Percentiles rank a stretch among this genome's conserved stretches.
Conservation (phyloP, 2,329 filamentous ascomycete species). For the Aaosphaeria arxii region DNA sequence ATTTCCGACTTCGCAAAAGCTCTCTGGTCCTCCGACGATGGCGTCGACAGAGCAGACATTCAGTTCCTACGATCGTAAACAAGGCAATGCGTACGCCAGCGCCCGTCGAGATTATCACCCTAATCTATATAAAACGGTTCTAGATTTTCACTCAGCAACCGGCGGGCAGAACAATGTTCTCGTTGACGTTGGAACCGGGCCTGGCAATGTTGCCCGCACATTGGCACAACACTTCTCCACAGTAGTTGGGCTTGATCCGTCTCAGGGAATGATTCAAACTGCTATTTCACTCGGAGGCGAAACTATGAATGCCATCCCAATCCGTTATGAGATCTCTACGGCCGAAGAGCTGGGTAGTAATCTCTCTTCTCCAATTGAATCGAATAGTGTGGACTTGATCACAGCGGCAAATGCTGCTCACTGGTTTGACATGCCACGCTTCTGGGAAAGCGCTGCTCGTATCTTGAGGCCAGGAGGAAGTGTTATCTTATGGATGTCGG, state of each 20-base stretch:
- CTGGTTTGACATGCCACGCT: conserved; percentile 56
- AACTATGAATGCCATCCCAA: conserved; percentile 24
- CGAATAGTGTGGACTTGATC: conserved; percentile 48
- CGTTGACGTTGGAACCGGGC: conserved; percentile 58
- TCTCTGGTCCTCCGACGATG: too few relatives aligned
- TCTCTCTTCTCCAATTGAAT: conserved; percentile 24
- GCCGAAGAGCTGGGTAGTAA: conserved; percentile 45
- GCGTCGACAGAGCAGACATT: conserved; percentile 44
- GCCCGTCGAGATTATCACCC: conserved; percentile 44
- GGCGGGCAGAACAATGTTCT: conserved; percentile 45
- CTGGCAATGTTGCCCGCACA: conserved; percentile 48
- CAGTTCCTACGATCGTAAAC: conserved; percentile 41
- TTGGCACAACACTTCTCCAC: conserved; percentile 47
- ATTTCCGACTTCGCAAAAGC: too few relatives aligned
- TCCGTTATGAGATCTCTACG: conserved; percentile 42
- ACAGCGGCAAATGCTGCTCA: conserved; percentile 51
- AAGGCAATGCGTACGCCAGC: conserved; percentile 46
- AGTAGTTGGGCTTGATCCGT: conserved; percentile 52
- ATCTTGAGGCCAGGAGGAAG: conserved; percentile 54
- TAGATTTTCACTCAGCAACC: conserved; percentile 46
- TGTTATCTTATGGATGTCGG: conserved; percentile 51
- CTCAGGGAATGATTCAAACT: conserved; percentile 52
- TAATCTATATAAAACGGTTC: conserved; percentile 47
- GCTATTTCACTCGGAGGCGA: conserved; percentile 40
- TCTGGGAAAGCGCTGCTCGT: conserved; percentile 48